phyloP scores from a whole-genome alignment of 176 grass and related monocot genomes.

The Avena sativa region DNA sequence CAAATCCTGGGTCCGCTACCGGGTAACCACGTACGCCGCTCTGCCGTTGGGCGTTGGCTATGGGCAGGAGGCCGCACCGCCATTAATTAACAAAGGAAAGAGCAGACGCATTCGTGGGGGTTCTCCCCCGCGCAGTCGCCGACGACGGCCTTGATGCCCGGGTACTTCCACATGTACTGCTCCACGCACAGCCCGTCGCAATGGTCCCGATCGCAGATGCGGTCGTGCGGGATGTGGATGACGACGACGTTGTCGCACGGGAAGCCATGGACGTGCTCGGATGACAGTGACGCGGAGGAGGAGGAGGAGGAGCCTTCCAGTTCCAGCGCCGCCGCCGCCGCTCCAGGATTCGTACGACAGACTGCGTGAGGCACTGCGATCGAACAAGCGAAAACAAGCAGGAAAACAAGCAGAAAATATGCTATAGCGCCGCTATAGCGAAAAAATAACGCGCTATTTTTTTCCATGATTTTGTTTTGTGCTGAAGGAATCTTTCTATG shows the following conservation, averaged over 20 bases:
- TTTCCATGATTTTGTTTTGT: too few relatives aligned
- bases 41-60: background rate
- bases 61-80: too few relatives aligned
- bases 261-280: background rate
- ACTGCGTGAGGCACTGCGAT: too few relatives aligned
- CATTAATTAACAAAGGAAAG: background rate
- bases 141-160: background rate
- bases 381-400: too few relatives aligned
- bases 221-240: background rate
- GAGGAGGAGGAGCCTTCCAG: background rate
- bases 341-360: background rate
- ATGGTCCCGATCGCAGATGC: background rate
- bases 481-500: too few relatives aligned
- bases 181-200: background rate
- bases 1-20: too few relatives aligned
- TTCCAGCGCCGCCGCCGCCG: background rate
- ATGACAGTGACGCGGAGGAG: background rate
- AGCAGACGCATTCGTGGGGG: background rate
- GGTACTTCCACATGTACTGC: background rate
- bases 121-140: background rate
- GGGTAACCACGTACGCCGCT: too few relatives aligned
- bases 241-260: background rate
- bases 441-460: too few relatives aligned
- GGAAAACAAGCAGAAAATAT: too few relatives aligned
- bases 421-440: too few relatives aligned